Conservation (phyloP, 1,284 basidiomycete genomes). For the Fomitopsis palustris region DNA sequence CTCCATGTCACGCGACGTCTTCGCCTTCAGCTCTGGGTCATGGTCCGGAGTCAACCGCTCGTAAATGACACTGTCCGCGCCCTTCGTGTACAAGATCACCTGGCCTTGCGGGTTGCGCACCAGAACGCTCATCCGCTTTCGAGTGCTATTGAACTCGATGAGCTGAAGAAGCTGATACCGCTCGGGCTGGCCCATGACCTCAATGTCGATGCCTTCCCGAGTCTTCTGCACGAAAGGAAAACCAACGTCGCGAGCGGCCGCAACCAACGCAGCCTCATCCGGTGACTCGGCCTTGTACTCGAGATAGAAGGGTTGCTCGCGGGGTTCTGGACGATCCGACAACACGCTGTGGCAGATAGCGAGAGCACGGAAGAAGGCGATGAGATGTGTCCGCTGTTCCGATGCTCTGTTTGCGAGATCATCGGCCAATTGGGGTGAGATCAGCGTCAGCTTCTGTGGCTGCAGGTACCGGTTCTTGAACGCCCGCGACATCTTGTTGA, state of each 20-base stretch:
- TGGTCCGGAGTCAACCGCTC: conserved; percentile 76
- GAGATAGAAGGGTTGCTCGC: conserved; percentile 62
- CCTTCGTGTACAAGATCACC: conserved; percentile 89
- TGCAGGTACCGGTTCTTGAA: conserved; percentile 93
- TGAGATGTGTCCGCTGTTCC: conserved; percentile 65
- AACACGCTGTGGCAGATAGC: conserved; percentile 93
- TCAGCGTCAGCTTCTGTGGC: conserved; percentile 80
- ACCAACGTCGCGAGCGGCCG: conserved; percentile 87
- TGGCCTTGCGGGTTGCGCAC: conserved; percentile 81
- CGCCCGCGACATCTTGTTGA: conserved; percentile 65
- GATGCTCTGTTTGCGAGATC: conserved; percentile 65
- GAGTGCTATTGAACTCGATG: conserved; percentile 90
- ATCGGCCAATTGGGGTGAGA: conserved; percentile 81
- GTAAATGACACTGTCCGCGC: conserved; percentile 96
- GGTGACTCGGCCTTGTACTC: conserved; percentile 96
- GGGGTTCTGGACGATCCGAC: conserved; percentile 68
- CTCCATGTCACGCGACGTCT: conserved; percentile 87
- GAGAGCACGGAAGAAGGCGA: conserved; percentile 88
- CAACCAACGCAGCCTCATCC: conserved; percentile 93
- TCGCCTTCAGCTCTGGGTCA: conserved; percentile 70
- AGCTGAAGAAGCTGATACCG: conserved; percentile 77
- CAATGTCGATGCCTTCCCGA: conserved; percentile 80
- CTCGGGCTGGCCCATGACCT: conserved; percentile 88
- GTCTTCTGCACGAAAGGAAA: conserved; percentile 86
- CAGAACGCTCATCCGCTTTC: conserved; percentile 93